phyloP scores from a whole-genome alignment of 78 protist species.

The Diacronema lutheri region DNA sequence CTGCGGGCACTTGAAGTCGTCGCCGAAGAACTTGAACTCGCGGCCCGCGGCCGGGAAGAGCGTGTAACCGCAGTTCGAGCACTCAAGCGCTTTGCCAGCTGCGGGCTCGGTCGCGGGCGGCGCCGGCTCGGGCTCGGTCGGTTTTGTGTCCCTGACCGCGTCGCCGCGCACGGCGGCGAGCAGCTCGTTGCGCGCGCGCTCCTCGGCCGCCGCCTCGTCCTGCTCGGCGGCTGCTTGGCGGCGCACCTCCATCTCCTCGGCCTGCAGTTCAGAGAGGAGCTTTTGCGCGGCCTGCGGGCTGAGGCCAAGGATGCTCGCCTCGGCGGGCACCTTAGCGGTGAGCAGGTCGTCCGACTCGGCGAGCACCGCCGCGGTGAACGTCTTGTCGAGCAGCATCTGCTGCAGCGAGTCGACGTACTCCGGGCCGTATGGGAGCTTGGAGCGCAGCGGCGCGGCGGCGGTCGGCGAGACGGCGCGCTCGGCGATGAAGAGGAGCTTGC shows the following conservation, averaged over 20 bases:
- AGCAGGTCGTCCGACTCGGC: background rate
- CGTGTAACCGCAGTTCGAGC: conserved; percentile 22
- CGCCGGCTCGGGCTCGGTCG: background rate
- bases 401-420: background rate
- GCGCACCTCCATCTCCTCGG: background rate
- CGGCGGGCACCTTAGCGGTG: background rate
- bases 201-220: conserved; percentile 12
- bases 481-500: conserved; percentile 27
- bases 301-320: background rate
- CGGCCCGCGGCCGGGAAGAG: conserved; percentile 29
- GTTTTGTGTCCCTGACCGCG: background rate
- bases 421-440: conserved; percentile 1
- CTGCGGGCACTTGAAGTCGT: conserved; percentile 25
- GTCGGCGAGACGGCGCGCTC: conserved; percentile 11
- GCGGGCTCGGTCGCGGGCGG: background rate
- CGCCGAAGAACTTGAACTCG: conserved; percentile 36
- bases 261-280: background rate
- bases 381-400: conserved; percentile 11
- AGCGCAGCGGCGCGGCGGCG: background rate
- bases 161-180: background rate
- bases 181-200: background rate
- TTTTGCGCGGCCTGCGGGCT: background rate
- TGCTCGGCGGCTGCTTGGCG: conserved; percentile 1
- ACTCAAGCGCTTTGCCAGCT: background rate
- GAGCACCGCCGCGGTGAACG: background rate